These are phyloP conservation scores for Scopulariopsis brevicaulis DNA, from an alignment of 2,329 filamentous ascomycete genomes.

Conservation along the genomic window DNA sequence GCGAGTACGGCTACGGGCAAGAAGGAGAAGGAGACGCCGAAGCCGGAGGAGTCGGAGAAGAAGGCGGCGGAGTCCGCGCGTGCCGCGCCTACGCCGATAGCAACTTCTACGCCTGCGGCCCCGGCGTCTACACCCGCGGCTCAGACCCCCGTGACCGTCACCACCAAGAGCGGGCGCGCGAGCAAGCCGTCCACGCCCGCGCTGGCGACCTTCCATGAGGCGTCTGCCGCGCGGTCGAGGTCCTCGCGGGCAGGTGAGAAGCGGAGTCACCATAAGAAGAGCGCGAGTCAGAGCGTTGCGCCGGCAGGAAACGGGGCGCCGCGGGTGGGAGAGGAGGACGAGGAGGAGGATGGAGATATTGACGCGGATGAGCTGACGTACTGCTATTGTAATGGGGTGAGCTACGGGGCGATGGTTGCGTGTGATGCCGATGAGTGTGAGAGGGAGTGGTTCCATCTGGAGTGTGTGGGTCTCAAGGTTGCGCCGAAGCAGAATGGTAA, in stretches of 20 bases:
- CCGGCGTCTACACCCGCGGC: not conserved
- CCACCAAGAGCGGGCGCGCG: constrained; percentile 54
- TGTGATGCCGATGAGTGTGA: constrained; percentile 65
- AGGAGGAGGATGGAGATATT: constrained; percentile 40
- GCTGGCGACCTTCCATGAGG: constrained; percentile 46
- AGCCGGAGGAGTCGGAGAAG: constrained; percentile 15
- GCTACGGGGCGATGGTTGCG: constrained; percentile 76
- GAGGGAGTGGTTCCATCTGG: constrained; percentile 75
- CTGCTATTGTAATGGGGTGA: constrained; percentile 70
- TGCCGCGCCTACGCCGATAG: constrained; percentile 7
- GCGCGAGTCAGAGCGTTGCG: not conserved
- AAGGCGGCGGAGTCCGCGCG: constrained; percentile 6
- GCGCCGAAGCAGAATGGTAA: constrained; percentile 66
- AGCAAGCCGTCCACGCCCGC: constrained; percentile 58
- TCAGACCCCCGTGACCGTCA: constrained; percentile 27
- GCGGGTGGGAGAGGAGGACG: constrained; percentile 9
- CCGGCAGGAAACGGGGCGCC: not conserved
- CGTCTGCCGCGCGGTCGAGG: constrained; percentile 36
- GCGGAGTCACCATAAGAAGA: constrained; percentile 47
- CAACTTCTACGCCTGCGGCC: constrained; percentile 6
- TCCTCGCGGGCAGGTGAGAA: constrained; percentile 37
- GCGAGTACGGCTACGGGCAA: constrained; percentile 10
- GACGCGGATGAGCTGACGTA: constrained; percentile 64
- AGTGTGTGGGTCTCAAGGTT: constrained; percentile 68
- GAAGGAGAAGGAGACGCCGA: constrained; percentile 17